Evolutionary conservation across 257 asterid species (phyloP).

Genomic region (Solanum paucissectum): DNA sequence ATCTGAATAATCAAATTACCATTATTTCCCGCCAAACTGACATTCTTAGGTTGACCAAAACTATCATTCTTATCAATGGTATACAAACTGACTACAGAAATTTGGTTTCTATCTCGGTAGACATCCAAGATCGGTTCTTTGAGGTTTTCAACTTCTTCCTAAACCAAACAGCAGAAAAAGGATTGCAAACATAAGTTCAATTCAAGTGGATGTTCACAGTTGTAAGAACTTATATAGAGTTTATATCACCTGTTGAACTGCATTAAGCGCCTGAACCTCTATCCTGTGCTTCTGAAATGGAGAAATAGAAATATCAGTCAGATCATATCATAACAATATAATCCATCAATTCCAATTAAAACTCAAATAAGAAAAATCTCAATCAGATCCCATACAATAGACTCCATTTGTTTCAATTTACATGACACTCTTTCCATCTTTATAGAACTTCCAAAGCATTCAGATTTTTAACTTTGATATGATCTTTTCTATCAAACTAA

Average conservation of each 20-base stretch:
- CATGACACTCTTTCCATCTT: neutral
- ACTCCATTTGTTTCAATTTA: neutral
- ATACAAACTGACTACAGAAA: constrained; percentile 23
- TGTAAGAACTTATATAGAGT: neutral
- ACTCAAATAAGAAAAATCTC: neutral
- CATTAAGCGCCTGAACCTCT: constrained; percentile 48
- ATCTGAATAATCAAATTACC: constrained; percentile 38
- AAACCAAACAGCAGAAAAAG: constrained; percentile 5
- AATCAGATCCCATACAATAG: neutral
- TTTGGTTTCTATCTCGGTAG: constrained; percentile 47
- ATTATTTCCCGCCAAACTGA: constrained; percentile 11
- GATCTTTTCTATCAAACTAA: neutral
- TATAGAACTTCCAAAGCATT: neutral
- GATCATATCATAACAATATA: neutral
- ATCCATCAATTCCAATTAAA: neutral
- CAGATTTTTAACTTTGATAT: neutral
- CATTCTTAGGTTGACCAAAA: constrained; percentile 23
- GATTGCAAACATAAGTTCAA: constrained; percentile 4
- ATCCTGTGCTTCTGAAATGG: constrained; percentile 60
- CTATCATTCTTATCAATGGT: constrained; percentile 10
- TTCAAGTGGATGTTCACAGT: neutral
- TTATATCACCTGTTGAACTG: constrained; percentile 58
- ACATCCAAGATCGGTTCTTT: constrained; percentile 59
- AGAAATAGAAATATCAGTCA: neutral
- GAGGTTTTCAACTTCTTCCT: constrained; percentile 47